Base-by-base conservation (phyloP, 371 early-diverging fungal genomes). In the Rhizomucor pusillus region DNA sequence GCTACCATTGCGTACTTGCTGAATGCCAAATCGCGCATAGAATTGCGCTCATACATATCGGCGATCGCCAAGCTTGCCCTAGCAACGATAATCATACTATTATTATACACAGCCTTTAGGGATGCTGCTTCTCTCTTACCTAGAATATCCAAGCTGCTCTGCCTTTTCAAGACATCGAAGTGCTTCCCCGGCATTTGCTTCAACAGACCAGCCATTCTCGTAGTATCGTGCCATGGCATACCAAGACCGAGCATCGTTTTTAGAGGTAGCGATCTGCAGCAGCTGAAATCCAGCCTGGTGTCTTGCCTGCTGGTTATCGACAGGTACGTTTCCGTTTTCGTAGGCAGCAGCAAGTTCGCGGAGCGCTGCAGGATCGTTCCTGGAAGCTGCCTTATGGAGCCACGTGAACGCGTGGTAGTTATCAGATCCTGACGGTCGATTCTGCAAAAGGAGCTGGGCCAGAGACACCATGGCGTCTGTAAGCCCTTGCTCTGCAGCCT, bases 381-480 rank as follows among this genome's bases (percentile, higher is more conserved):
- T 20, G 9, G 25, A 16, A 4, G 56, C 43, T 39, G 56, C 62
- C 23, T 35, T 43, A 16, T 56, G 22, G 10, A 61, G 41, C 53
- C 62, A 52, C 10, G 29, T 24, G 14, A 45, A 52, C 4, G 56
- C 62, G n/a, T 50, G 16, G 13, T 61, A 50, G 23, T 1, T 52
- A 52, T 19, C 23, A 19, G 2, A 51, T 44, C 10, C 52, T 35
- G 20, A 54, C 16, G 12, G 18, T 25, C 40, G 23, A 16, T 23
- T 33, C 13, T 45, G 36, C 7, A 63, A 55, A 33, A 70, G 34
- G 3, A 72, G 50, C 5, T 54, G 55, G 13, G 65, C 66, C 5
- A 75, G 60, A 10, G 52, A 43, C 1, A 67, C 62, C 68, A 70
- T 75, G 1, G 79, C 74, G 1, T 68, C 65, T 1, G 69, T 39